Base-by-base conservation (phyloP, 345 rosid genomes). In the Citrus hindsii region DNA sequence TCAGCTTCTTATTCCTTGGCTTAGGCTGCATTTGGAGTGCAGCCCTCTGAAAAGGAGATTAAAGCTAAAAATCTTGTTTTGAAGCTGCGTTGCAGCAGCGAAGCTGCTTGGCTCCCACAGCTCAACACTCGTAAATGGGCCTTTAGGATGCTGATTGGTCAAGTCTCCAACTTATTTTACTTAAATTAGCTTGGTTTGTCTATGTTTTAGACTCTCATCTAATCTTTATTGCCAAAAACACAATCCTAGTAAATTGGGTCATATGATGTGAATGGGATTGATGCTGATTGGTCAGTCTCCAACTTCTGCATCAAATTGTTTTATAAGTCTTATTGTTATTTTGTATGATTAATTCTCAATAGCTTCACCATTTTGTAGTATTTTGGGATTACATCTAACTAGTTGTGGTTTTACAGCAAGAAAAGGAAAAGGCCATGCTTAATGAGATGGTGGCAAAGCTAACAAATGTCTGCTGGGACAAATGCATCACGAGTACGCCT, bases 381-480 rank as follows among this genome's bases (percentile, higher is more conserved):
- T 60, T 63, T 38, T 30, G 35, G 37, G 37, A 65, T 42, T 67
- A 27, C 82, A 55, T 38, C 19, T 67, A 24, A 56, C 28, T 21
- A n/a, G 10, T 22, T 53, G 67, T 51, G 56, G 56, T 51, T 51
- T 51, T 51, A 51, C 22, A 51, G 98, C 92, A 94, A 92, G 97
- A 96, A 76, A 86, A 91, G 83, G 93, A 96, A 68, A 92, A 84
- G 63, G 98, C 97, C 3, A 92, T 90, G 97, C 87, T 87, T 56
- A 89, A 89, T 37, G 95, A 94, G 89, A 84, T 89, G 89, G 89
- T 96, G 77, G 85, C 93, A 14, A 92, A 92, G 88, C 87, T 92
- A 35, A 92, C 98, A 3, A 90, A 88, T 56, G 84, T 76, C n/a
- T 96, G 98, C 82, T 96, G 99, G 98, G 99, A 96, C 86, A 96